These are phyloP conservation scores for Epichloe uncinata DNA, from an alignment of 2,329 filamentous ascomycete genomes.

Conservation along the genomic window DNA sequence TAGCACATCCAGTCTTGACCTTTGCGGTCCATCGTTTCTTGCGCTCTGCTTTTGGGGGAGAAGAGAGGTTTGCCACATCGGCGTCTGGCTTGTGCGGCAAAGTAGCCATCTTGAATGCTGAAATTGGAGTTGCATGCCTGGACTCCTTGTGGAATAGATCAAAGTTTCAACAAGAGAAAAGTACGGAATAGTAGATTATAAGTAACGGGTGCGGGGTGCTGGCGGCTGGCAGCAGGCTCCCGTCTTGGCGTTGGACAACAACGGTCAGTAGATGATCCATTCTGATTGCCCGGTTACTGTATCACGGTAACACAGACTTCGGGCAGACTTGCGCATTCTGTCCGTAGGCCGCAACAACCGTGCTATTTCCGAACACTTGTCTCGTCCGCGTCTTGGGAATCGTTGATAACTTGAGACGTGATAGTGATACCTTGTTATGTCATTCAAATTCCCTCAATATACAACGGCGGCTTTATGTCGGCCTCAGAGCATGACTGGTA, in stretches of 20 bases:
- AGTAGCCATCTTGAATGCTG: neutral
- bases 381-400: neutral
- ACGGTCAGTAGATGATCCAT: neutral
- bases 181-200: neutral
- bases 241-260: neutral
- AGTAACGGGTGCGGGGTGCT: neutral
- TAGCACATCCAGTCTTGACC: slow-evolving; percentile 5
- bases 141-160: neutral
- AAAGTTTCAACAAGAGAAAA: neutral
- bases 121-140: neutral
- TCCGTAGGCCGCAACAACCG: neutral
- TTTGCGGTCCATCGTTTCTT: slow-evolving; percentile 4
- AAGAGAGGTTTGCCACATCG: neutral
- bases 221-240: no score
- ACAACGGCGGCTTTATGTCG: neutral
- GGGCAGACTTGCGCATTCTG: neutral
- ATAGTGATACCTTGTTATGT: neutral
- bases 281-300: neutral
- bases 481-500: neutral
- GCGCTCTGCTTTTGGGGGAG: neutral
- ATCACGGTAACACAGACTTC: neutral
- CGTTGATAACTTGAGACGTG: neutral
- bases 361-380: neutral
- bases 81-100: no score
- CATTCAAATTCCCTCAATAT: neutral